Base-by-base conservation (phyloP, 2,329 filamentous ascomycete species). In the Blastomyces emzantsi region DNA sequence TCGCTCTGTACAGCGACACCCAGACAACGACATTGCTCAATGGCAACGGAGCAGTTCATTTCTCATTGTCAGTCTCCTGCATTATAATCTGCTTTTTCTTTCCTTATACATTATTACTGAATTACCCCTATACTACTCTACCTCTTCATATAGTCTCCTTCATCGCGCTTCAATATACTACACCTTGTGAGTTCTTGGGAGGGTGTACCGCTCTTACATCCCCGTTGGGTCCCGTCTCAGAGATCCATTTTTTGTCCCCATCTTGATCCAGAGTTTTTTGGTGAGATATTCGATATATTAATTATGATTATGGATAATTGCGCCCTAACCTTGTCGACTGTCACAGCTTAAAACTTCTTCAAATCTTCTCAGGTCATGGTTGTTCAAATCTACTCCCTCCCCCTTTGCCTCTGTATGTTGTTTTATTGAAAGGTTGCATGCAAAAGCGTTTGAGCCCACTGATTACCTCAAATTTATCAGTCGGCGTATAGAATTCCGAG, bases 371-470 rank as follows among this genome's bases (percentile, higher is more conserved):
- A 60, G 58, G 58, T 36, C 58, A 60, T 60, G 58, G 17, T 60
- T 33, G 15, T 49, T 60, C 43, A 49, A 49, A 43, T n/a, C 41
- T 15, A 22, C n/a, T 51, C 28, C 28, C 58, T 49, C 25, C 43
- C 43, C 43, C 17, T 22, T 36, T 60, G 19, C 13, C 36, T 49
- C 19, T 36, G 25, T 60, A 28, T 49, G 47, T 36, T 25, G n/a
- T 60, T 60, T n/a, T 33, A 36, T 49, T 60, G 57, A 60, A 49
- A 30, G 43, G 49, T 49, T 60, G 11, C 17, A 47, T 49, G 8
- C 55, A 36, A 30, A 49, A 28, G 3, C 30, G n/a, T 49, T 43
- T 49, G 58, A 25, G 58, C 58, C 17, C 58, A 51, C 43, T 60
- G 58, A 60, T 36, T 9, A 49, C 25, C 19, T 49, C 8, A 2